These are phyloP conservation scores for Acarospora socialis DNA, from an alignment of 2,329 filamentous ascomycete genomes.

Conservation along the genomic window DNA sequence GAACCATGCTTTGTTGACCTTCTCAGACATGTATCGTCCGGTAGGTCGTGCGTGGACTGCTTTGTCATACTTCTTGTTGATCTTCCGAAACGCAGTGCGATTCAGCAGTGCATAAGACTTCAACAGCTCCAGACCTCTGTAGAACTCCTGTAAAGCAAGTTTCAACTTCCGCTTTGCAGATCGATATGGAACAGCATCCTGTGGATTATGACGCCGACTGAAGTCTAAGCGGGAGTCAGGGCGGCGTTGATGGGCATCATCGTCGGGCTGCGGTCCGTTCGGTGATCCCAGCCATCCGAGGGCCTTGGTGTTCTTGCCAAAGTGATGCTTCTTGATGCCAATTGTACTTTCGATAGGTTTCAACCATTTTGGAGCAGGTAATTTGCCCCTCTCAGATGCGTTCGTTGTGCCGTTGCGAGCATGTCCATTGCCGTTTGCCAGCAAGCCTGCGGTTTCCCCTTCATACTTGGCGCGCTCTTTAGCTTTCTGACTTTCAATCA, in stretches of 20 bases:
- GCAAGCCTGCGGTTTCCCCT: constrained; percentile 14
- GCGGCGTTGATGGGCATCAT: constrained; percentile 16
- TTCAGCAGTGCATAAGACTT: constrained; percentile 88
- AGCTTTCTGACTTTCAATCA: constrained; percentile 37
- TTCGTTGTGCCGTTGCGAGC: constrained; percentile 1
- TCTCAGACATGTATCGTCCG: constrained; percentile 74
- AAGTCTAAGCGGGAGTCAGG: constrained; percentile 33
- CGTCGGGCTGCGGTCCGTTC: constrained; percentile 19
- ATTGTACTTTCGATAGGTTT: constrained; percentile 30
- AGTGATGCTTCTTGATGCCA: constrained; percentile 27
- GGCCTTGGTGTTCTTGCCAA: constrained; percentile 43
- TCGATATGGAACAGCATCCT: constrained; percentile 62
- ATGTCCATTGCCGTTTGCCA: constrained; percentile 1
- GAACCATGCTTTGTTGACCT: constrained; percentile 82
- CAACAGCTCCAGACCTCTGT: constrained; percentile 76
- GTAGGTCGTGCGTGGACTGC: constrained; percentile 63
- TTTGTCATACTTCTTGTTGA: constrained; percentile 99
- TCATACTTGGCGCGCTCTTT: constrained; percentile 22
- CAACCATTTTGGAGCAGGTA: constrained; percentile 21
- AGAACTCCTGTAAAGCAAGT: constrained; percentile 80
- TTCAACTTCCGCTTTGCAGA: constrained; percentile 87
- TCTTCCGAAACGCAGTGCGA: constrained; percentile 84
- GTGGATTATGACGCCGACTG: constrained; percentile 28
- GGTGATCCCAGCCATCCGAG: constrained; percentile 31
- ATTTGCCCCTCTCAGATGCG: constrained; percentile 17